Conservation (phyloP, 768 basidiomycete species). For the Candolleomyces efflorescens region DNA sequence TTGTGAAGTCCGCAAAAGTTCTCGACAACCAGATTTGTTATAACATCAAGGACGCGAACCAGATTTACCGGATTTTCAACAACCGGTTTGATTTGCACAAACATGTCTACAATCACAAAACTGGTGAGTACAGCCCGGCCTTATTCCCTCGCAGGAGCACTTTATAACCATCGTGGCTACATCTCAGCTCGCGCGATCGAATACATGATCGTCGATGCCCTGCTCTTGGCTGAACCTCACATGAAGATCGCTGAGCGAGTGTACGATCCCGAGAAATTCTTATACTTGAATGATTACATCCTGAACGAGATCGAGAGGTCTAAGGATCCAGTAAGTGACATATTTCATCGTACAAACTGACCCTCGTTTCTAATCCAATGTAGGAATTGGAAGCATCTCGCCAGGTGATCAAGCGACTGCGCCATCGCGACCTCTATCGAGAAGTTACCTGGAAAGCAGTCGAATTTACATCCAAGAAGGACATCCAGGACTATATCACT, state of each 20-base stretch:
- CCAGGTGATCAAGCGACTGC: conserved; percentile 58
- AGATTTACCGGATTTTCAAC: conserved; percentile 69
- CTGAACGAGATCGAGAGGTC: conserved; percentile 55
- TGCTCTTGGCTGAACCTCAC: conserved; percentile 60
- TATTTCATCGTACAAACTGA: neutral
- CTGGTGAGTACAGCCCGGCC: conserved; percentile 35
- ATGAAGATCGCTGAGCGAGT: conserved; percentile 58
- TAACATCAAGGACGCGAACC: conserved; percentile 76
- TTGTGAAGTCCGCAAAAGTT: conserved; percentile 72
- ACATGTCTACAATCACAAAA: conserved; percentile 78
- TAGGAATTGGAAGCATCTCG: conserved; percentile 60
- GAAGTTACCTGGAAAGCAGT: conserved; percentile 61
- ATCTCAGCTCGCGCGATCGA: conserved; percentile 71
- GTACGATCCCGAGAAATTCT: conserved; percentile 51
- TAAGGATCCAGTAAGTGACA: conserved; percentile 41
- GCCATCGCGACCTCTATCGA: conserved; percentile 61
- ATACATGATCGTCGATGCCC: conserved; percentile 79
- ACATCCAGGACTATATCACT: conserved; percentile 38
- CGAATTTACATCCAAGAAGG: conserved; percentile 32
- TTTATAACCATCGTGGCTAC: neutral
- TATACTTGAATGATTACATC: conserved; percentile 68
- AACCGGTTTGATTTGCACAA: conserved; percentile 81
- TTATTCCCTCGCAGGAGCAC: neutral
- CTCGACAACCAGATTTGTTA: conserved; percentile 75
- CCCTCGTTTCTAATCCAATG: neutral